Base-by-base conservation (phyloP, 78 protist species). In the Thecamonas trahens region DNA sequence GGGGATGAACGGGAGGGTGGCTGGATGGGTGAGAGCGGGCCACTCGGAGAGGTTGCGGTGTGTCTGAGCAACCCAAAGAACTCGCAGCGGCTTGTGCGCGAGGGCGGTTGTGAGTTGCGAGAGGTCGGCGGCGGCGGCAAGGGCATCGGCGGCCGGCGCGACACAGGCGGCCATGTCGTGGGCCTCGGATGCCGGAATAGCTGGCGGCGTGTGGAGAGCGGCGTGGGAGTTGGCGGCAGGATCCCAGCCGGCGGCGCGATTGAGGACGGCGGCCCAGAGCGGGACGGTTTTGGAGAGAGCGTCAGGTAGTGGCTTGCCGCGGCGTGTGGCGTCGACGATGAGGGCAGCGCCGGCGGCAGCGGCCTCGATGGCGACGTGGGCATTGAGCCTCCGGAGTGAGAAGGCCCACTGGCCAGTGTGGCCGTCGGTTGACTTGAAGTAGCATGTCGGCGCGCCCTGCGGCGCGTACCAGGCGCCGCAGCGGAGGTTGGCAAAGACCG, bases 401-500 rank as follows among this genome's bases (percentile, higher is more conserved):
- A 57, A 29, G 42, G 29, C 32, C 62, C 62, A 57, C 7, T 34
- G 29, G 3, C 40, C 40, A 5, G 32, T 38, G 29, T 57, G 62
- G 17, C 62, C 62, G 14, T 57, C 62, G 26, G 62, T 34, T 38
- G 42, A 34, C 24, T 57, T 57, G 40, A 34, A 57, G 40, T 57
- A n/a, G 28, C 13, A 38, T 1, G 1, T 0, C 1, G 32, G 15
- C 7, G 29, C 62, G 29, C 29, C 29, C 7, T 11, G 28, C 42
- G 62, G 44, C 24, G 40, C 37, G 40, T 57, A 57, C 62, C 62
- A 57, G 24, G 15, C 28, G 15, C 62, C 62, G 29, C 62, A 57
- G 37, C 62, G 37, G 42, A 57, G 40, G 40, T 57, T 57, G 24
- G 62, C 62, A 9, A 34, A 7, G 18, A 57, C 18, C 44, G 62